phyloP scores from a whole-genome alignment of 2,329 filamentous ascomycete genomes.

The Cytospora schulzeri region DNA sequence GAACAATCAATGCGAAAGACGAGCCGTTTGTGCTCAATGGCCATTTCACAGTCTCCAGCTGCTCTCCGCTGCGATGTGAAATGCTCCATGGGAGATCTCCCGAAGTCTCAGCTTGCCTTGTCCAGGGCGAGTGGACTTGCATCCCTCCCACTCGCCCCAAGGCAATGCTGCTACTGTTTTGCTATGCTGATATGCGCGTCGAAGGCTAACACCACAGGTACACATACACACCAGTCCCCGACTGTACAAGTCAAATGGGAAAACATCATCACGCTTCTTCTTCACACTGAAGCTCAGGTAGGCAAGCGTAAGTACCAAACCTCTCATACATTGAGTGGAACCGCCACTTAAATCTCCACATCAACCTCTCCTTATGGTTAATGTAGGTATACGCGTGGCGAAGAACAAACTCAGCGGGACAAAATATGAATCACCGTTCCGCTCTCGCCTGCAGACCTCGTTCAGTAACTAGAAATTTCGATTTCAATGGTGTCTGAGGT shows the following conservation, averaged over 20 bases:
- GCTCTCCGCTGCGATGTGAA: slow-evolving; percentile 57
- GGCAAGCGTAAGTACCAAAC: slow-evolving; percentile 1
- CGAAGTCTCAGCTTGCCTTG: slow-evolving; percentile 52
- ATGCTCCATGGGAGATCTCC: slow-evolving; percentile 78
- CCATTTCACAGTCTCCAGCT: slow-evolving; percentile 58
- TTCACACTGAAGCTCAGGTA: slow-evolving; percentile 18
- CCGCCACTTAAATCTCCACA: slow-evolving; percentile 88
- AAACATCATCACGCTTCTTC: not conserved
- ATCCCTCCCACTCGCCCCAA: not conserved
- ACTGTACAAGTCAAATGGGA: not conserved
- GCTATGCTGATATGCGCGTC: slow-evolving; percentile 14
- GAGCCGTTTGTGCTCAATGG: slow-evolving; percentile 64
- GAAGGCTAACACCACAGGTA: slow-evolving; percentile 20
- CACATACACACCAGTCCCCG: not conserved
- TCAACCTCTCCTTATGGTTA: slow-evolving; percentile 72
- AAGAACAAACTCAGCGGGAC: slow-evolving; percentile 64
- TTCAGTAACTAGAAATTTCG: slow-evolving; percentile 56
- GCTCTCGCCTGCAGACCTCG: slow-evolving; percentile 78
- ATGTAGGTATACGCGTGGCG: slow-evolving; percentile 94
- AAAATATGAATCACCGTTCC: slow-evolving; percentile 50
- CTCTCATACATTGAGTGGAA: slow-evolving; percentile 16
- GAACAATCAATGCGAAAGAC: slow-evolving; percentile 38
- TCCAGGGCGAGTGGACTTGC: slow-evolving; percentile 2
- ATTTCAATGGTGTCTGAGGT: slow-evolving; percentile 68
- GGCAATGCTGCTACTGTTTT: slow-evolving; percentile 9